These are phyloP conservation scores for Ophiocordyceps australis DNA, from an alignment of 2,329 filamentous ascomycete species.

Conservation along the genomic window DNA sequence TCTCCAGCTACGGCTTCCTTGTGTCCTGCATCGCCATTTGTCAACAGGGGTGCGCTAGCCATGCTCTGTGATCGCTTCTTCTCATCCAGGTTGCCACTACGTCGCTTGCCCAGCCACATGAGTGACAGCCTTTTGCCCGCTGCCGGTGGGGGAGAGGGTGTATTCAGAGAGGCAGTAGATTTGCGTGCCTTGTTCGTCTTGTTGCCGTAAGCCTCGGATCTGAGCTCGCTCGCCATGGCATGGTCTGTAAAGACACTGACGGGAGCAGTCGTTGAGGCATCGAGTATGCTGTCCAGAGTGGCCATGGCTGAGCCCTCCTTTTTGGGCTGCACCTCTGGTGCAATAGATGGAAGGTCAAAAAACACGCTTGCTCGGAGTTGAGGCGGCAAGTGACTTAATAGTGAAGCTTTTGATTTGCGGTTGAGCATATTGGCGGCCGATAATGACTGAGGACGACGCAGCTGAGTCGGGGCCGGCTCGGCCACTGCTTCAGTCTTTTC, in stretches of 20 bases:
- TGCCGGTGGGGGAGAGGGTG: slow-evolving; percentile 5
- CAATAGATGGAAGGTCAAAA: slow-evolving; percentile 52
- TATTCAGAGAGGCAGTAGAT: slow-evolving; percentile 8
- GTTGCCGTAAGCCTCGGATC: slow-evolving; percentile 55
- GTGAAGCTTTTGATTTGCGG: slow-evolving; percentile 14
- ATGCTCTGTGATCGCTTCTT: slow-evolving; percentile 6
- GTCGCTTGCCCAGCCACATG: slow-evolving; percentile 25
- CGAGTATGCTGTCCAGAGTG: slow-evolving; percentile 79
- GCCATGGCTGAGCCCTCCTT: slow-evolving; percentile 71
- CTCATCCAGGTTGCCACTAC: slow-evolving; percentile 10
- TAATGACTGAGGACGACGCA: slow-evolving; percentile 15
- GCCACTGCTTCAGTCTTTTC: slow-evolving; percentile 3
- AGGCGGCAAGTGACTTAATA: slow-evolving; percentile 39
- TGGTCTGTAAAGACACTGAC: slow-evolving; percentile 88
- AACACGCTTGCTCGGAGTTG: slow-evolving; percentile 82
- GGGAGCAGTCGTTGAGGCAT: slow-evolving; percentile 74
- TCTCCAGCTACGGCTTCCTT: slow-evolving; percentile 5
- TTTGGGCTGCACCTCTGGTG: slow-evolving; percentile 32
- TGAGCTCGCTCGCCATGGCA: slow-evolving; percentile 58
- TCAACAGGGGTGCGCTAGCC: slow-evolving; percentile 6
- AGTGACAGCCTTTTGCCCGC: slow-evolving; percentile 29
- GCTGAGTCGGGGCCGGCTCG: slow-evolving; percentile 5
- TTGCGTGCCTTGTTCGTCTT: slow-evolving; percentile 25
- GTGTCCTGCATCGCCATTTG: slow-evolving; percentile 9
- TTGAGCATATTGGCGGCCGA: slow-evolving; percentile 13